Evolutionary conservation across 352 stramenopile species (phyloP), one percentile per base, ranked within the genome.

Genomic region (Pythium sukuiense): DNA sequence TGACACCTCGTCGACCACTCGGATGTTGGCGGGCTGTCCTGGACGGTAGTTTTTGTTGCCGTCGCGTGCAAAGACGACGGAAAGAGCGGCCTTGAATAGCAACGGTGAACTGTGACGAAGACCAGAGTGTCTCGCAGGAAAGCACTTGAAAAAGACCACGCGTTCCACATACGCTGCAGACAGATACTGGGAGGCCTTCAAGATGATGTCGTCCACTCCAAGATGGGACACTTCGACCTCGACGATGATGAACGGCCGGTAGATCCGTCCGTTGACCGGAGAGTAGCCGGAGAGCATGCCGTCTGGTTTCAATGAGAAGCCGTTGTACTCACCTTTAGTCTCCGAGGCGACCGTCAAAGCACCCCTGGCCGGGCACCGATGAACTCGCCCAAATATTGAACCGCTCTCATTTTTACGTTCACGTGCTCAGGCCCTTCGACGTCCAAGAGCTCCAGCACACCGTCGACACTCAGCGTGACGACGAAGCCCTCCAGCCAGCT

Each of bases 151-250:
- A 5, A 8, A 14, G 6, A 50, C 43, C 3, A 50, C 43, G 11
- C 43, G 43, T 18, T 50, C 6, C 14, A 33, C 26, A 26, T 35
- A 3, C n/a, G 12, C 8, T 14, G 1, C 27, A 11, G 27, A 30
- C 5, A 57, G 52, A 24, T 43, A 57, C 20, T 57, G 1, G 24
- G 2, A 13, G 1, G 52, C 52, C 6, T 14, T 30, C 2, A 16
- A 7, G 29, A 57, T 57, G 6, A 43, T 24, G 12, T n/a, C 27
- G 6, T 13, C 29, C 3, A 57, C 52, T 13, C 27, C 30, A 7
- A 26, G 52, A 39, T 57, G 29, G 26, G 43, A 11, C 12, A 57
- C 52, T 39, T 57, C 52, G 29, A 57, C 24, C 52, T 57, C 52
- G 12, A 57, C 52, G 11, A 57, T 13, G 6, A 57, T 4, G 6